Evolutionary conservation across 192 early-diverging fungal species (phyloP), one percentile per base, ranked within the genome.

Genomic region (Coemansia sp.): DNA sequence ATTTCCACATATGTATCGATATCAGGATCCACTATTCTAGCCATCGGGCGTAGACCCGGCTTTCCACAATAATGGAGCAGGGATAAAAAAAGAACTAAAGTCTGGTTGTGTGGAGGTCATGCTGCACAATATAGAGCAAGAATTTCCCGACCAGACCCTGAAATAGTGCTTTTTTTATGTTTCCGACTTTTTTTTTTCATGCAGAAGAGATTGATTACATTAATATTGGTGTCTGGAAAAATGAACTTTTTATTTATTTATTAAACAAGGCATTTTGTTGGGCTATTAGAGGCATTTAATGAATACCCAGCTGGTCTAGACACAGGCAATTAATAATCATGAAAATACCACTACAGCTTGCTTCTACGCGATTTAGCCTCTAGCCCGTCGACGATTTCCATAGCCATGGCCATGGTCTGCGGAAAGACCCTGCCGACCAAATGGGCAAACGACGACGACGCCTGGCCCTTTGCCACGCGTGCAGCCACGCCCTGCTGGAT

Each of bases 401-500:
- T 79, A 3, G 89, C 87, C 20, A 90, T 60, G 0, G 35, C 45
- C 84, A 85, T 85, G 8, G 65, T 72, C 67, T 61, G 74, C 8
- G 35, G 84, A 66, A 65, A 88, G 61, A 61, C 56, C 3, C 41
- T 76, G 64, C 38, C 85, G 1, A 79, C 82, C 32, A 76, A n/a
- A 18, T 79, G 67, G 0, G 79, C 84, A 66, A 90, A 87, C n/a
- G 78, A 35, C 17, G 94, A 96, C 64, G 90, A 91, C 8, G 95
- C 94, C 80, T 98, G 96, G 65, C 91, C 91, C 67, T 89, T 86
- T 1, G 89, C 90, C 22, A 95, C 87, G 38, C 96, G 83, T 1
- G 95, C 96, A n/a, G 90, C 89, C 58, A 98, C 91, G 43, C 96
- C 96, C 74, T 96, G 94, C 59, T 86, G 70, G 68, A 95, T 94